Percentiles rank a stretch among this genome's conserved stretches.
phyloP scores from a whole-genome alignment of 352 stramenopile species.

The Globisporangium nagaii region DNA sequence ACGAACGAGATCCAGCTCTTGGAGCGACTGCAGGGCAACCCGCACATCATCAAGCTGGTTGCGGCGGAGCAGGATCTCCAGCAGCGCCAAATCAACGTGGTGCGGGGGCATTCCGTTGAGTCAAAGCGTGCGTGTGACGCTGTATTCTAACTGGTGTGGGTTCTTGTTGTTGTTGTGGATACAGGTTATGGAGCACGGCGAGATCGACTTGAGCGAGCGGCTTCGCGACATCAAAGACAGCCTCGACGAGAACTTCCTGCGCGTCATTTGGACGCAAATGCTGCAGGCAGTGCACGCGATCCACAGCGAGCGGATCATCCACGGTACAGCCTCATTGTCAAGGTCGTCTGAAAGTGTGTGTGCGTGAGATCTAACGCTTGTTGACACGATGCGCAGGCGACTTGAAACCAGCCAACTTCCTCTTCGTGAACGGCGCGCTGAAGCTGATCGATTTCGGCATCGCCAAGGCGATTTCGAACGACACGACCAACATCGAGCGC shows the following conservation, averaged over 20 bases:
- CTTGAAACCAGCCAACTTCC: conserved; percentile 95
- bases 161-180: conserved; percentile 1
- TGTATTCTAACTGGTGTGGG: neutral
- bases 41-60: conserved; percentile 95
- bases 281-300: conserved; percentile 96
- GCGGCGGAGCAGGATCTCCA: conserved; percentile 91
- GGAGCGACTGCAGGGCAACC: conserved; percentile 89
- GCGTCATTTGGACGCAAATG: conserved; percentile 99
- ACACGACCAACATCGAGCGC: conserved; percentile 96
- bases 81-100: conserved; percentile 67
- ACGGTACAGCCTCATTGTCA: no score
- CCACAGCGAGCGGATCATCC: conserved; percentile 94
- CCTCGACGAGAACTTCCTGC: conserved; percentile 96
- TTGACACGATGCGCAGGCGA: no score
- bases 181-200: conserved; percentile 96
- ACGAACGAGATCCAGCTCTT: conserved; percentile 97
- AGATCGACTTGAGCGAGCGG: conserved; percentile 96
- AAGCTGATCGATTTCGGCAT: conserved; percentile 99
- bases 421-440: conserved; percentile 94
- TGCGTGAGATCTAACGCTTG: no score
- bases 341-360: neutral
- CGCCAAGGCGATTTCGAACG: conserved; percentile 95
- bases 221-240: conserved; percentile 73
- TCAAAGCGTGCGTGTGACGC: no score
- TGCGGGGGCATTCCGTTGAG: conserved; percentile 15